Base-by-base conservation (phyloP, 768 basidiomycete genomes). In the Phylloporus sp. region DNA sequence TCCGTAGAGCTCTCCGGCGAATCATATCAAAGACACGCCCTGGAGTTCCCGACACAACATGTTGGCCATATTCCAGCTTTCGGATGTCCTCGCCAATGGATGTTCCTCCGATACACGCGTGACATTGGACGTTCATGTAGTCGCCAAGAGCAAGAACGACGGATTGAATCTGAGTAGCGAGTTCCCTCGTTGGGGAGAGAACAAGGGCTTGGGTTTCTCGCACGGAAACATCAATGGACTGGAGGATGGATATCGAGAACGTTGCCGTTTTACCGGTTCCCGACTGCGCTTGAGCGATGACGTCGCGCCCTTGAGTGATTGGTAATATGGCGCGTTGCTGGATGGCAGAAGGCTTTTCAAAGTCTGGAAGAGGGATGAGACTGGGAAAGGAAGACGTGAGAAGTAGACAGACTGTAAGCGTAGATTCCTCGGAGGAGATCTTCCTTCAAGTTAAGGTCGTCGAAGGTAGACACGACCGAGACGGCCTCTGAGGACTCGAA, bases 11-110 rank as follows among this genome's bases (percentile, higher is more conserved):
- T 58, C 93, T 79, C 61, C 95, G 80, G 50, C 93, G 81, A 74
- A 99, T 98, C 93, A 97, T 97, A 71, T 99, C 95, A 63, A 95
- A 97, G 24, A 99, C 95, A 67, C 95, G 88, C 15, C 95, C 95
- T 31, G 95, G 95, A 8, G 95, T 97, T 20, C 95, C 95, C 36
- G 91, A 94, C 27, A 99, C 90, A 51, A 98, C 88, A 69, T 98
- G 95, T 59, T 95, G 93, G 20, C 95, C 95, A 51, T 96, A 93
- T 67, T 96, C 92, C 38, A 99, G 79, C 72, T 97, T 96, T 50
- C 90, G 79, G 60, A 97, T 97, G 62, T 96, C 95, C 73, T 99
- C 95, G 15, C 93, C 91, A 56, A 99, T 92, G 31, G 90, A 91
- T 3, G 92, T 95, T 35, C 95, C 95, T 35, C 95, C 95, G 62